Evolutionary conservation across 176 grass and related monocot genomes (phyloP).

Genomic region (Otatea glauca): DNA sequence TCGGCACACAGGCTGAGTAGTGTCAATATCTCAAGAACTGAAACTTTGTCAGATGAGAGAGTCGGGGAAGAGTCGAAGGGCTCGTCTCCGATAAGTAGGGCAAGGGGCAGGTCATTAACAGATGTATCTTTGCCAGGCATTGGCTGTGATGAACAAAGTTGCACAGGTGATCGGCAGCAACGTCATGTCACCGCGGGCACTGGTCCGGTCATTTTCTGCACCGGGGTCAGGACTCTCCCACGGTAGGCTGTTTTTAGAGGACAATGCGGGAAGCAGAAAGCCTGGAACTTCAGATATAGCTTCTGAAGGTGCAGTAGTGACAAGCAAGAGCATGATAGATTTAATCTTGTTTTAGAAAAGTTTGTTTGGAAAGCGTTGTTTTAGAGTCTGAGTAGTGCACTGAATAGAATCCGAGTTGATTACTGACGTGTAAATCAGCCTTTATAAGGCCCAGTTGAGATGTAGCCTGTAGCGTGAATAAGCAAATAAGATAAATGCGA

Average conservation of each 20-base stretch:
- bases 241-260: slow-evolving; percentile 23
- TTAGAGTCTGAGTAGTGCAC: no score
- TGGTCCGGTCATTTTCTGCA: slow-evolving; percentile 75
- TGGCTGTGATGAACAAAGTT: slow-evolving; percentile 5
- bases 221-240: slow-evolving; percentile 49
- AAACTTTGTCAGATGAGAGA: background rate
- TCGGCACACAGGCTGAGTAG: slow-evolving; percentile 25
- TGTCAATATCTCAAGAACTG: slow-evolving; percentile 38
- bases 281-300: slow-evolving; percentile 22
- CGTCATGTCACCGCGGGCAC: slow-evolving; percentile 35
- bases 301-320: slow-evolving; percentile 25
- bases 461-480: no score
- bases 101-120: slow-evolving; percentile 49
- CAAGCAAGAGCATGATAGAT: slow-evolving; percentile 46
- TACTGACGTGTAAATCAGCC: no score
- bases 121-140: slow-evolving; percentile 31
- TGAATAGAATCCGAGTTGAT: no score
- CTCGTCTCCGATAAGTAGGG: slow-evolving; percentile 37
- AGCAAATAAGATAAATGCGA: no score
- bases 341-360: no score
- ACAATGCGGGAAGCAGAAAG: background rate
- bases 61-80: background rate
- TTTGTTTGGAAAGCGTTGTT: no score
- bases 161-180: slow-evolving; percentile 18
- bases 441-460: no score